phyloP scores from a whole-genome alignment of 371 early-diverging fungal species.

The Blyttiomyces sp. region DNA sequence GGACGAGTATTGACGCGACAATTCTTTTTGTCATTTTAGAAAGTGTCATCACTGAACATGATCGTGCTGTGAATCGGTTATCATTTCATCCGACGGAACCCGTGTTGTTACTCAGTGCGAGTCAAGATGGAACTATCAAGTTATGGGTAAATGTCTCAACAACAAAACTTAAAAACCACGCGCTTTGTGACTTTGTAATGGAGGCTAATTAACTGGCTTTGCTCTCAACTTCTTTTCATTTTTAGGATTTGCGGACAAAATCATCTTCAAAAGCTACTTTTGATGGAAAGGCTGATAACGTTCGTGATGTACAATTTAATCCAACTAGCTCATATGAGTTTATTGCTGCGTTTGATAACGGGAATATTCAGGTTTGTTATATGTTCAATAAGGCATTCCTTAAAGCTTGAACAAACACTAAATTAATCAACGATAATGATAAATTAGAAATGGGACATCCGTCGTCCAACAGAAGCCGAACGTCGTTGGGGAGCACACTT shows the following conservation, averaged over 20 bases:
- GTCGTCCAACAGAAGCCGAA: constrained; percentile 60
- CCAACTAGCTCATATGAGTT: constrained; percentile 63
- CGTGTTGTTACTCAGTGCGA: constrained; percentile 68
- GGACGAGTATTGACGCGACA: not conserved
- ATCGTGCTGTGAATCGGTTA: constrained; percentile 75
- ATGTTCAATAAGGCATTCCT: not conserved
- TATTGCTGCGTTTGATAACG: constrained; percentile 85
- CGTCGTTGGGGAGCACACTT: constrained; percentile 74
- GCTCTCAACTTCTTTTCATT: too few species aligned
- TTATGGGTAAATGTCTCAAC: constrained; percentile 70
- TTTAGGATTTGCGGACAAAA: constrained; percentile 69
- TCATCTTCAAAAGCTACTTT: constrained; percentile 53
- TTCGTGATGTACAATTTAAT: constrained; percentile 82
- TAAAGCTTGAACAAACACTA: not conserved
- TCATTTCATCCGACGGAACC: constrained; percentile 73
- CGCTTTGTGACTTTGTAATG: too few species aligned
- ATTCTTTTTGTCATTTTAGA: constrained; percentile 40
- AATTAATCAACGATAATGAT: too few species aligned
- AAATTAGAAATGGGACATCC: constrained; percentile 83
- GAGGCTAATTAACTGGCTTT: too few species aligned
- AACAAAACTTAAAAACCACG: too few species aligned
- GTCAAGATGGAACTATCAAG: constrained; percentile 77
- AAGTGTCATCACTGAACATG: constrained; percentile 71
- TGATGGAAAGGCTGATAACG: constrained; percentile 78
- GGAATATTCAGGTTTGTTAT: constrained; percentile 64